Evolutionary conservation across 2,329 filamentous ascomycete genomes (phyloP), one percentile per base, ranked within the genome.

Genomic region (Aureobasidium pullulans): DNA sequence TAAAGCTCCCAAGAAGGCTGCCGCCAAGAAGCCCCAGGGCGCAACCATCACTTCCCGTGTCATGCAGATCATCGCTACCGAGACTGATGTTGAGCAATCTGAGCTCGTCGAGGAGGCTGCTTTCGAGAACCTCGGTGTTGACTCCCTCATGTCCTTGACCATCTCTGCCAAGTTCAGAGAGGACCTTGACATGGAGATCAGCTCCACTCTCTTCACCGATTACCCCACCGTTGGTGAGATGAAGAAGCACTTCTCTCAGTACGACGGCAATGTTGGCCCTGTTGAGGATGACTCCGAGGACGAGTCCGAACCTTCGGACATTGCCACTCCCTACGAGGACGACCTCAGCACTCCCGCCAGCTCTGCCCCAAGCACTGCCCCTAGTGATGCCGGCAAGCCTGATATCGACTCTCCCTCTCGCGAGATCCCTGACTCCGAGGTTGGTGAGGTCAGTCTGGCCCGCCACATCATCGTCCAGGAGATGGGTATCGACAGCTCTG

Each of bases 51-150:
- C 68, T 70, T 80, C 65, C 61, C 76, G 77, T 63, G 79, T 88
- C 48, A 84, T 86, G 70, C 79, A 81, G 57, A 87, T 85, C 59
- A 84, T 89, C 62, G 83, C 85, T n/a, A 77, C 80, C 39, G 86
- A 89, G 70, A 82, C 81, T 49, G 82, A 83, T 62, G 76, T 85
- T 19, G 79, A 82, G 54, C 76, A 80, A 66, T 75, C 76, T 19
- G 82, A 85, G 66, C 77, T 85, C 56, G 79, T 82, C 11, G 81
- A 84, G 57, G 80, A 82, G 57, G 77, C 82, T 56, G 79, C 81
- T 52, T 85, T 84, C 64, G 81, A 83, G 64, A 83, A 84, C 65
- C 78, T 84, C 28, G 82, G 82, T 61, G 81, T 85, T 34, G 82
- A 85, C 69, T 85, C 82, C 7, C 74, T 85, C 16, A 78, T 85